Percentiles rank a stretch among this genome's conserved stretches.
These are phyloP conservation scores for Suillus weaverae DNA, from an alignment of 768 basidiomycete species.

Conservation along the genomic window DNA sequence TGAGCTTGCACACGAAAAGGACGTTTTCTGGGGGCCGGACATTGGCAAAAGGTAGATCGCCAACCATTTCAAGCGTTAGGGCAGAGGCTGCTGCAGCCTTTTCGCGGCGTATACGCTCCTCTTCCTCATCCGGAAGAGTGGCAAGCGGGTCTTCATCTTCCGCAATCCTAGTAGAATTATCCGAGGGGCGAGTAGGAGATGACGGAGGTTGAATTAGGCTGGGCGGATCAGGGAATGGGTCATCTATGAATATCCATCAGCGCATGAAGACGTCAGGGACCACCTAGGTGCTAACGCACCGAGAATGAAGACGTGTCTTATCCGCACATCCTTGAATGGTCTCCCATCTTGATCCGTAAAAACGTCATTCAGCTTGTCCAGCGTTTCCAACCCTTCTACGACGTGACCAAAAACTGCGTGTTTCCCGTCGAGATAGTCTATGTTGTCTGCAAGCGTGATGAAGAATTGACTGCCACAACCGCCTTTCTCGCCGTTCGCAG, in stretches of 20 bases:
- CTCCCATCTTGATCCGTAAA: constrained; percentile 86
- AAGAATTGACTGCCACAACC: constrained; percentile 97
- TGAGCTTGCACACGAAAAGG: constrained; percentile 97
- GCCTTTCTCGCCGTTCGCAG: constrained; percentile 60
- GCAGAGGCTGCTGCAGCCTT: constrained; percentile 92
- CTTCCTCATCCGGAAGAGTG: constrained; percentile 82
- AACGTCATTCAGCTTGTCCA: constrained; percentile 91
- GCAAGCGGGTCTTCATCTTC: constrained; percentile 92
- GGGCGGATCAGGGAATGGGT: constrained; percentile 89
- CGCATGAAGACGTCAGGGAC: constrained; percentile 3
- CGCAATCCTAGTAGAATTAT: constrained; percentile 85
- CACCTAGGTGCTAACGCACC: constrained; percentile 48
- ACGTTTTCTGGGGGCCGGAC: constrained; percentile 98
- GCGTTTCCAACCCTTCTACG: constrained; percentile 88
- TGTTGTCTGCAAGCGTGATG: constrained; percentile 84
- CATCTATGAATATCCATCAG: constrained; percentile 53
- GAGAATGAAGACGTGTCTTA: constrained; percentile 93
- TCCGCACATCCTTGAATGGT: constrained; percentile 91
- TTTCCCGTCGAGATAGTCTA: constrained; percentile 93
- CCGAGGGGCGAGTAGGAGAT: constrained; percentile 79
- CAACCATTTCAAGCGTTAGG: constrained; percentile 98
- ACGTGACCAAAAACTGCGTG: constrained; percentile 96
- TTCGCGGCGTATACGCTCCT: constrained; percentile 76
- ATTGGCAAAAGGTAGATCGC: constrained; percentile 96
- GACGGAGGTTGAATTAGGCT: constrained; percentile 71